Percentiles rank a stretch among this genome's conserved stretches.
These are phyloP conservation scores for Aleurites moluccanus DNA, from an alignment of 441 rosid species.

Conservation along the genomic window DNA sequence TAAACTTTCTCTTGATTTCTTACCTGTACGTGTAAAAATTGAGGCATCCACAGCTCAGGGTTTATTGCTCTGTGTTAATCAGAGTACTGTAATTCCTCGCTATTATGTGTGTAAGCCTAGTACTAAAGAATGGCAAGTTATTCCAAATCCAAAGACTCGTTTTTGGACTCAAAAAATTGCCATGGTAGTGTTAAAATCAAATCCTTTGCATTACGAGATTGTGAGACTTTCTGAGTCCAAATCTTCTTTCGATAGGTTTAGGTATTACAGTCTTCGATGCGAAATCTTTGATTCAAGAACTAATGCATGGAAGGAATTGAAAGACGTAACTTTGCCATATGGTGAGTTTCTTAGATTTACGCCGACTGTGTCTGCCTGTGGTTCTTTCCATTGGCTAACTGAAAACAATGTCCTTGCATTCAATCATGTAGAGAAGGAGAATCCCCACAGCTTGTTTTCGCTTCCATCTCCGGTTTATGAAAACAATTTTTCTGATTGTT, in stretches of 20 bases:
- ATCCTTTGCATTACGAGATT: constrained; percentile 24
- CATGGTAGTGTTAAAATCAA: constrained; percentile 14
- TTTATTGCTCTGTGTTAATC: neutral
- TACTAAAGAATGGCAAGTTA: constrained; percentile 22
- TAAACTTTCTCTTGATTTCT: constrained; percentile 23
- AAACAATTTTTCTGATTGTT: too few relatives aligned
- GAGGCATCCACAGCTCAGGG: too few relatives aligned
- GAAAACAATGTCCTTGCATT: constrained; percentile 4
- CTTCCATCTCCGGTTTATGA: neutral
- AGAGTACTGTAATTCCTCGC: neutral
- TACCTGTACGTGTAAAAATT: neutral
- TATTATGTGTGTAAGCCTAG: constrained; percentile 29
- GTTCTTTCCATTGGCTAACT: constrained; percentile 14
- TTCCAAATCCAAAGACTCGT: constrained; percentile 27
- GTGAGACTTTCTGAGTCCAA: constrained; percentile 12
- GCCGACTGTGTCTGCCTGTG: neutral
- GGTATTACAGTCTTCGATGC: neutral
- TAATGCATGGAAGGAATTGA: constrained; percentile 21
- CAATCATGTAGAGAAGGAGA: constrained; percentile 2
- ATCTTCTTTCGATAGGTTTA: neutral
- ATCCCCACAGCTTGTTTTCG: neutral
- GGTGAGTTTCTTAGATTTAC: neutral
- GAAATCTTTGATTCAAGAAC: constrained; percentile 20
- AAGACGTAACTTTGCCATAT: neutral
- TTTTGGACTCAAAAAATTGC: neutral